phyloP scores from a whole-genome alignment of 495 filamentous ascomycete species.

The Penicillium bialowiezense region DNA sequence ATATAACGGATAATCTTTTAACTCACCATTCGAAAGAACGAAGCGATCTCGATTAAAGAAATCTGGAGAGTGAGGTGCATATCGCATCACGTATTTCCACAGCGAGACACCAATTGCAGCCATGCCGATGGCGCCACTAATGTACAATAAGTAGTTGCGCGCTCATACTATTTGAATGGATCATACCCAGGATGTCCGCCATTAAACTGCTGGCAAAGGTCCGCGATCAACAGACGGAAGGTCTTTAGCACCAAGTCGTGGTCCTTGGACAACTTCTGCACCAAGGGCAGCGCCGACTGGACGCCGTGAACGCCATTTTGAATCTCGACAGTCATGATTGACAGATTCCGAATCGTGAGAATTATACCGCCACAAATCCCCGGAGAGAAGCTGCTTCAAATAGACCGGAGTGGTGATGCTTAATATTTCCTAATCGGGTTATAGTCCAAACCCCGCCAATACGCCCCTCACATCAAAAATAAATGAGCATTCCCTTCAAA shows the following conservation, averaged over 20 bases:
- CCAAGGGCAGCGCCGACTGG: slow-evolving; percentile 19
- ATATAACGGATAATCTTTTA: background rate
- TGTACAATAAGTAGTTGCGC: slow-evolving; percentile 1
- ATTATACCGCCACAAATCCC: background rate
- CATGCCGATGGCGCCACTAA: slow-evolving; percentile 78
- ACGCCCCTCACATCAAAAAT: background rate
- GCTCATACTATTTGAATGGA: background rate
- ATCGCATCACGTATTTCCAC: slow-evolving; percentile 88
- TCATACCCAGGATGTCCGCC: slow-evolving; percentile 56
- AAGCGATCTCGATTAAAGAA: slow-evolving; percentile 92
- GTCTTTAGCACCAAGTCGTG: slow-evolving; percentile 48
- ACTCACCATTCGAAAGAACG: slow-evolving; percentile 62
- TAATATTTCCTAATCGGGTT: slow-evolving; percentile 12
- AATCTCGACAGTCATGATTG: background rate
- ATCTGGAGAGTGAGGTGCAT: slow-evolving; percentile 88
- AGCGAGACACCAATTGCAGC: slow-evolving; percentile 85
- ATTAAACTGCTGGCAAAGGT: slow-evolving; percentile 58
- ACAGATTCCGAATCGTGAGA: background rate
- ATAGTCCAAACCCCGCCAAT: background rate
- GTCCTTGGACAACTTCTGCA: slow-evolving; percentile 28
- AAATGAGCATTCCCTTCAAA: background rate
- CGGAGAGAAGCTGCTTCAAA: slow-evolving; percentile 2
- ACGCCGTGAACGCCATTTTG: slow-evolving; percentile 13
- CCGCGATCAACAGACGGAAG: slow-evolving; percentile 55
- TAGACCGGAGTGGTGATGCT: slow-evolving; percentile 9